Base-by-base conservation (phyloP, 345 rosid species). In the Nephelium lappaceum region DNA sequence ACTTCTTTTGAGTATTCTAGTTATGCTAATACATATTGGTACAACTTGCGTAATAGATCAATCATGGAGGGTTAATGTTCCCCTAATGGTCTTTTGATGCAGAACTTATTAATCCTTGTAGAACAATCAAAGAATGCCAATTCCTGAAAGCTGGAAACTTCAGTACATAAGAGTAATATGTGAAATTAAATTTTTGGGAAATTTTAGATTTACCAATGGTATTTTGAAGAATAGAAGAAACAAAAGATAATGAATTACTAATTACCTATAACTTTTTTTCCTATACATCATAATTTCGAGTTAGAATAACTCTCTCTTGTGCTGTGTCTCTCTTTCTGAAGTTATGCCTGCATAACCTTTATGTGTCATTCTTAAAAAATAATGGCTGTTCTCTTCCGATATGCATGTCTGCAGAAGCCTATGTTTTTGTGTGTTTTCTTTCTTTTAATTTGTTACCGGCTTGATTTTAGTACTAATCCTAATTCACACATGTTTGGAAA, bases 331-430 rank as follows among this genome's bases (percentile, higher is more conserved):
- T 21, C 21, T 21, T 57, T 69, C 2, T 68, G 72, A 14, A 23
- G 72, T 49, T 69, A 69, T 39, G 57, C 36, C 38, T 6, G 36
- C 47, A 39, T 39, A 67, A 67, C 71, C 71, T 67, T 67, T 39
- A 67, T 21, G 72, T 9, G 47, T 45, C 24, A 21, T 8, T 43
- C 43, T 24, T n/a, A 12, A 42, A 21, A 42, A 21, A 43, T 21
- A 43, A 38, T 67, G 71, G 47, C 19, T 67, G 15, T 2, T 67
- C 57, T 42, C 72, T 42, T 42, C 31, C 5, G 55, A n/a, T 18
- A 43, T 69, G 57, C 51, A 42, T 69, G 57, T 19, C 36, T 23
- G 15, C 14, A 5, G 6, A 67, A 19, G 71, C 23, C 57, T 69
- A n/a, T 24, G 10, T n/a, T 45, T 68, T 21, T 43, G 57, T 21